These are phyloP conservation scores for Cytospora mali DNA, from an alignment of 2,329 filamentous ascomycete genomes.

Conservation along the genomic window DNA sequence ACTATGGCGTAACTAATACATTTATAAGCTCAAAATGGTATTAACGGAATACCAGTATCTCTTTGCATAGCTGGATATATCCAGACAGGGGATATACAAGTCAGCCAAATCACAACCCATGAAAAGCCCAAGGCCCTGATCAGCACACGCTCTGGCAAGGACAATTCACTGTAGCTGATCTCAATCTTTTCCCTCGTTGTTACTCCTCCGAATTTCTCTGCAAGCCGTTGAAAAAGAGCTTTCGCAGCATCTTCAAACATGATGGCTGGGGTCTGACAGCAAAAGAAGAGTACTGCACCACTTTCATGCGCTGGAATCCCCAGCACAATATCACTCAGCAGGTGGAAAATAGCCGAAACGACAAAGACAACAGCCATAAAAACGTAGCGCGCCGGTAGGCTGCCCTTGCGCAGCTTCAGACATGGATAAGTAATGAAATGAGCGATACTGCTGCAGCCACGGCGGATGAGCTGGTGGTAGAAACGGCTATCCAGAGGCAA, in stretches of 20 bases:
- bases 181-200: neutral
- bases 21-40: slow-evolving; percentile 4
- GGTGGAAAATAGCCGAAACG: neutral
- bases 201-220: neutral
- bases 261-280: slow-evolving; percentile 5
- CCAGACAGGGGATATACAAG: slow-evolving; percentile 7
- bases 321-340: slow-evolving; percentile 2
- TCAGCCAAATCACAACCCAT: slow-evolving; percentile 3
- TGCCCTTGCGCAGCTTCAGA: neutral
- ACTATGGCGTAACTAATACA: neutral
- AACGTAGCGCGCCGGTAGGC: neutral
- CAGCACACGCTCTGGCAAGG: neutral
- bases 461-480: slow-evolving; percentile 6
- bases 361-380: neutral
- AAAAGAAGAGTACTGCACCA: slow-evolving; percentile 5
- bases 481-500: neutral
- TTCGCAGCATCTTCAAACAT: neutral
- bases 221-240: neutral
- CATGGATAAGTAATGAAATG: neutral
- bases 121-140: neutral
- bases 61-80: slow-evolving; percentile 8
- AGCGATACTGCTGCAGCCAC: slow-evolving; percentile 10
- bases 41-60: slow-evolving; percentile 2
- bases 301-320: neutral
- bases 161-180: neutral